Conservation (phyloP, 2,329 filamentous ascomycete genomes). For the Paecilomyces niveus region DNA sequence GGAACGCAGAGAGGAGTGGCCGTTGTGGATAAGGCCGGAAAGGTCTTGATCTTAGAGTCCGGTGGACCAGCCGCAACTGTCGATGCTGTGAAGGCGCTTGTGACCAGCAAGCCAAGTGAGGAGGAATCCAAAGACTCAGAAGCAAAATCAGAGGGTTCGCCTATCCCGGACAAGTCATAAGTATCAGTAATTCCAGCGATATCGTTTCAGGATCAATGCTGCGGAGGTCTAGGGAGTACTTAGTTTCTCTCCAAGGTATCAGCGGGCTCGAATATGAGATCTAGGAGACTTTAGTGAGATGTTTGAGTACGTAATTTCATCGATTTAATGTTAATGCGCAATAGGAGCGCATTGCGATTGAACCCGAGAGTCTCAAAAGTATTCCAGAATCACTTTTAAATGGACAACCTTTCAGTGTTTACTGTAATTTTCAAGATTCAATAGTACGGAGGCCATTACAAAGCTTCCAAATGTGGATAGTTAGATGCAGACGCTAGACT, state of each 20-base stretch:
- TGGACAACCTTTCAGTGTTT: background rate
- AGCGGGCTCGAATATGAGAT: no score
- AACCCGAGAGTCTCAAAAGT: background rate
- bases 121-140: background rate
- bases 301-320: no score
- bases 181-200: background rate
- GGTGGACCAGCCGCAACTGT: constrained; percentile 74
- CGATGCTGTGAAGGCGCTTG: constrained; percentile 65
- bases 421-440: background rate
- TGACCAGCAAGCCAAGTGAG: constrained; percentile 39
- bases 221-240: no score
- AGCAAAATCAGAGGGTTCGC: background rate
- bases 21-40: constrained; percentile 73
- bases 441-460: background rate
- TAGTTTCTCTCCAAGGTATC: no score
- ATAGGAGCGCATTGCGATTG: background rate
- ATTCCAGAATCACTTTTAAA: background rate
- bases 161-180: background rate
- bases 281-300: no score
- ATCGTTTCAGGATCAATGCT: no score
- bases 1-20: constrained; percentile 84
- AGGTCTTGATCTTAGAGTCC: constrained; percentile 66
- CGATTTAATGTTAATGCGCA: no score
- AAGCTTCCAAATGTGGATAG: background rate
- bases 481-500: background rate